Evolutionary conservation across 345 rosid species (phyloP).

Genomic region (Gossypioides kirkii): DNA sequence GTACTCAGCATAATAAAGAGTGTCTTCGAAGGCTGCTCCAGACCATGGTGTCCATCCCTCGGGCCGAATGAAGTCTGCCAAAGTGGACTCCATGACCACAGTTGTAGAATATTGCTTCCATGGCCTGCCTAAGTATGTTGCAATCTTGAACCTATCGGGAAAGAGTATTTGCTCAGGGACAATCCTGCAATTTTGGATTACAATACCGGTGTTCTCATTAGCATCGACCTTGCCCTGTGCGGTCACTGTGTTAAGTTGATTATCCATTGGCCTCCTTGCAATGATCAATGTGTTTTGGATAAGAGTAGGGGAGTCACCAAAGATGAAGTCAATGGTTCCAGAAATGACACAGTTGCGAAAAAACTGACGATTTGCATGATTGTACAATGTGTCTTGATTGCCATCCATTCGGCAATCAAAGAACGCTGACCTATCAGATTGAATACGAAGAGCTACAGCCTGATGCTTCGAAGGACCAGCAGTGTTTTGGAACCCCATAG

Average conservation of each 20-base stretch:
- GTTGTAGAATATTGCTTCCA: constrained; percentile 48
- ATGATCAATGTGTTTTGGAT: constrained; percentile 52
- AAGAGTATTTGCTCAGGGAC: constrained; percentile 44
- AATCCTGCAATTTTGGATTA: constrained; percentile 59
- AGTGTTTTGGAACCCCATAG: constrained; percentile 54
- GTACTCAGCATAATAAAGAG: constrained; percentile 47
- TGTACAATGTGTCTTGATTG: constrained; percentile 45
- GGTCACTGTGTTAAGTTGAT: constrained; percentile 46
- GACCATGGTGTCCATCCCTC: constrained; percentile 49
- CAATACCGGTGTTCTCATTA: constrained; percentile 33
- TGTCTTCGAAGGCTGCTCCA: constrained; percentile 24
- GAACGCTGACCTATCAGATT: constrained; percentile 42
- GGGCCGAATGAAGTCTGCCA: constrained; percentile 52
- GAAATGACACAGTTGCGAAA: constrained; percentile 54
- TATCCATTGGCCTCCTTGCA: constrained; percentile 37
- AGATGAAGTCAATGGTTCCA: constrained; percentile 57
- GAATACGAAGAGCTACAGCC: constrained; percentile 54
- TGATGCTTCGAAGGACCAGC: constrained; percentile 52
- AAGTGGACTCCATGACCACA: constrained; percentile 43
- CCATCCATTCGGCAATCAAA: constrained; percentile 56
- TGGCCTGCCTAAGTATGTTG: constrained; percentile 52
- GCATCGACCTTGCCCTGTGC: constrained; percentile 32
- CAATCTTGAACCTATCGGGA: constrained; percentile 26
- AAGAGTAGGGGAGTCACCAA: constrained; percentile 35
- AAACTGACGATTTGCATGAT: constrained; percentile 49